Evolutionary conservation across 2,329 filamentous ascomycete species (phyloP), one percentile per base, ranked within the genome.

Genomic region (Cylindrodendrum hubeiense): DNA sequence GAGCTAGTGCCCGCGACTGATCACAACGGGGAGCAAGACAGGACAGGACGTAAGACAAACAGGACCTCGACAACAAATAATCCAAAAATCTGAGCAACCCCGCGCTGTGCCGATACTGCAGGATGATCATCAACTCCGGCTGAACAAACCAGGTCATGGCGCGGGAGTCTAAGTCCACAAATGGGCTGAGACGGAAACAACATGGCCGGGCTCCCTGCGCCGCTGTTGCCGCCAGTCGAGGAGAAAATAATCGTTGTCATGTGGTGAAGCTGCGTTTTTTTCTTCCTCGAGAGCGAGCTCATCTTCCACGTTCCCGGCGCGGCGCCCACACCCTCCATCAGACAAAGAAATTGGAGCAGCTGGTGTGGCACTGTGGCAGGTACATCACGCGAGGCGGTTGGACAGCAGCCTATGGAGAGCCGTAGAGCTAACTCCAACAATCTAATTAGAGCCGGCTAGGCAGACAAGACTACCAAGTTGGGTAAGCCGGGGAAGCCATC

Each of bases 271-370:
- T 53, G 47, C 26, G 19, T 41, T 33, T n/a, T 33, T 33, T 56
- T 17, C 43, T 47, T 49, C 53, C 59, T 61, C 47, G 54, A 49
- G 54, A 53, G 44, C 53, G n/a, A 68, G 15, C 6, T 30, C 37
- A 22, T 34, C 34, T 69, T 67, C 60, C 62, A 67, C 58, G 62
- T 70, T 46, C 49, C 62, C 63, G 65, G 54, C 62, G 54, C 52
- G 47, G 46, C 34, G 46, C 19, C 57, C 44, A 63, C 54, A 43
- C 41, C 49, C 58, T 47, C 59, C 41, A 50, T 65, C 56, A 46
- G 60, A 51, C 52, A 24, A 55, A 58, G 24, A 52, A 44, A 52
- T 63, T 54, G 54, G 49, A 58, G 56, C 54, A 63, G 63, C 55
- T 68, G 57, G 63, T 34, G 61, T 67, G 54, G 55, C 17, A 56